Percentiles rank a stretch among this genome's conserved stretches.
These are phyloP conservation scores for Triangularia setosa DNA, from an alignment of 2,329 filamentous ascomycete genomes.

Conservation along the genomic window DNA sequence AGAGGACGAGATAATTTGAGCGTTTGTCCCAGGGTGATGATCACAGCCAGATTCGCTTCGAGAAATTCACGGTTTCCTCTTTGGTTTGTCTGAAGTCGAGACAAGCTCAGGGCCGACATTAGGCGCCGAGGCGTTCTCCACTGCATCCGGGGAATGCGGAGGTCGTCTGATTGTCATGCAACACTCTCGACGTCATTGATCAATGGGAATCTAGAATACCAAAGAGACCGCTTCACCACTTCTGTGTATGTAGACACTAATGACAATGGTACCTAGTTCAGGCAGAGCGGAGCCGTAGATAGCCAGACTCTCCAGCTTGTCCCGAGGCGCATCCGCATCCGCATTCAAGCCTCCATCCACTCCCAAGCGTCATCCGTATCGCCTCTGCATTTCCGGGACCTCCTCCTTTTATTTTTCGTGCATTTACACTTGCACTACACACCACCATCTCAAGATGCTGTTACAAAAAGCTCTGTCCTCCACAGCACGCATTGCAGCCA, in stretches of 20 bases:
- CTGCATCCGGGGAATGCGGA: not conserved
- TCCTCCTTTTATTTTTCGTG: not conserved
- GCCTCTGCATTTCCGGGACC: conserved; percentile 10
- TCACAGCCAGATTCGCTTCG: not conserved
- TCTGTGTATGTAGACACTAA: not conserved
- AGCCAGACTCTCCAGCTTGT: conserved; percentile 8
- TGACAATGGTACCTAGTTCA: not conserved
- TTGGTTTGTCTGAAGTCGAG: not conserved
- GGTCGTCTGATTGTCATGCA: conserved; percentile 17
- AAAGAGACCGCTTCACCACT: conserved; percentile 16
- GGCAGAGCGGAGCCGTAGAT: not conserved
- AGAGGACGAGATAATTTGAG: not conserved
- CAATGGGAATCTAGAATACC: not conserved
- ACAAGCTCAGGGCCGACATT: conserved; percentile 6
- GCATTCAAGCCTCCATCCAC: not conserved
- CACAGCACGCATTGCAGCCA: conserved; percentile 23
- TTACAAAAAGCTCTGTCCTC: conserved; percentile 27
- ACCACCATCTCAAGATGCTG: conserved; percentile 15
- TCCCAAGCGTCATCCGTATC: not conserved
- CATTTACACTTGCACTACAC: not conserved
- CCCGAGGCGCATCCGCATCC: not conserved
- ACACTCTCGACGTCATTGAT: not conserved
- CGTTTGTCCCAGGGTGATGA: not conserved
- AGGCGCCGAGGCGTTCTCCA: conserved; percentile 3
- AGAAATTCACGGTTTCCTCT: not conserved